Evolutionary conservation across 495 filamentous ascomycete genomes (phyloP).

Genomic region (Lophiotrema nucula): DNA sequence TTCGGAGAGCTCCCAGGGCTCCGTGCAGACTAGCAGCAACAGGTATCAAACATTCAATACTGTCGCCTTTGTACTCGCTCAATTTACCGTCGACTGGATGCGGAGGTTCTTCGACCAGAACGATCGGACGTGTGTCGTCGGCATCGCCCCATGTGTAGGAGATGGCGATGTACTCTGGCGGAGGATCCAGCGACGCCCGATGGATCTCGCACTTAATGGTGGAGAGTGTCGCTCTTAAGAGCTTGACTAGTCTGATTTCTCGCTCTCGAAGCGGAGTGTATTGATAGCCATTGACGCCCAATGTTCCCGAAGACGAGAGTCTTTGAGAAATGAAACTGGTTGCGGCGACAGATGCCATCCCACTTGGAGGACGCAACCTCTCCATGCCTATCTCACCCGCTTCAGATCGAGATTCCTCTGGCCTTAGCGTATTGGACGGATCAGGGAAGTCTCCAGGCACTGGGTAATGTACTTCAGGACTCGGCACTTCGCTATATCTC

Average conservation of each 20-base stretch:
- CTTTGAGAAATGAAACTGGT: not conserved
- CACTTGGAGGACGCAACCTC: not conserved
- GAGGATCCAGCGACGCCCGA: slow-evolving; percentile 15
- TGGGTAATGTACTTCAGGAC: not conserved
- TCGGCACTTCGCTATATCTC: not conserved
- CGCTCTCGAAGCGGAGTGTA: not conserved
- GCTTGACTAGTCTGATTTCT: not conserved
- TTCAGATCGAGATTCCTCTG: not conserved
- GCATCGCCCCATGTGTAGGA: slow-evolving; percentile 24
- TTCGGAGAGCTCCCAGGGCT: slow-evolving; percentile 10
- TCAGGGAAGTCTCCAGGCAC: not conserved
- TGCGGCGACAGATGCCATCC: not conserved
- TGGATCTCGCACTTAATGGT: slow-evolving; percentile 2
- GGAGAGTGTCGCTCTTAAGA: not conserved
- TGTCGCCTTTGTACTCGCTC: slow-evolving; percentile 4
- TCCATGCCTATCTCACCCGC: not conserved
- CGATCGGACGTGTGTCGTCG: slow-evolving; percentile 29
- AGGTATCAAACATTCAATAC: not conserved
- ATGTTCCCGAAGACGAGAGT: not conserved
- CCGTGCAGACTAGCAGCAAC: slow-evolving; percentile 17
- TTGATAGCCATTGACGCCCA: not conserved
- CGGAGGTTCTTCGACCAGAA: slow-evolving; percentile 7
- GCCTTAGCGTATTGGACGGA: not conserved
- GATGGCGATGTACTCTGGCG: slow-evolving; percentile 14
- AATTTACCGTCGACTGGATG: not conserved